Evolutionary conservation across 1,139 yeast species (phyloP).

Genomic region (Pichia sp.): DNA sequence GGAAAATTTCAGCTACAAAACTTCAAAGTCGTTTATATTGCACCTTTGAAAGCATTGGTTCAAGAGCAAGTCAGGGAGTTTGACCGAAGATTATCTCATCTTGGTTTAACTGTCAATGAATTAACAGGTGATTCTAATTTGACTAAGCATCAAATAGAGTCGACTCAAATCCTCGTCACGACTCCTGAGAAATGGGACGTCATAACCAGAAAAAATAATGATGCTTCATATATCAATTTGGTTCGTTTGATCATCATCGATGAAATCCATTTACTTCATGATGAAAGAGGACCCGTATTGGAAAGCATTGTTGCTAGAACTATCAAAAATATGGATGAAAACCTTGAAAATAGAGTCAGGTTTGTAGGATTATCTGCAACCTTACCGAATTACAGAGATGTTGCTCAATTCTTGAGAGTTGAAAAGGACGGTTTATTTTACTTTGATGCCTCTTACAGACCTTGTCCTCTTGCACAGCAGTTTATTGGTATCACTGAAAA

Average conservation of each 20-base stretch:
- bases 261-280: slow-evolving; percentile 90
- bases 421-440: slow-evolving; percentile 60
- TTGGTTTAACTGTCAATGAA: slow-evolving; percentile 75
- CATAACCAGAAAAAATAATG: slow-evolving; percentile 74
- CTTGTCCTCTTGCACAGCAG: slow-evolving; percentile 88
- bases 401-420: slow-evolving; percentile 76
- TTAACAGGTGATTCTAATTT: slow-evolving; percentile 86
- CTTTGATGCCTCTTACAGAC: slow-evolving; percentile 80
- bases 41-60: slow-evolving; percentile 91
- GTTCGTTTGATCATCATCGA: slow-evolving; percentile 81
- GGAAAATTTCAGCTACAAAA: slow-evolving; percentile 49
- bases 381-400: slow-evolving; percentile 84
- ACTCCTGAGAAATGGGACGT: slow-evolving; percentile 90
- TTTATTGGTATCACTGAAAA: slow-evolving; percentile 85
- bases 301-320: slow-evolving; percentile 84
- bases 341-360: slow-evolving; percentile 48
- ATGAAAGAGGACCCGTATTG: slow-evolving; percentile 91
- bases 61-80: slow-evolving; percentile 93
- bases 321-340: slow-evolving; percentile 40
- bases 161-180: slow-evolving; percentile 82
- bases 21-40: slow-evolving; percentile 83
- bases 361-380: slow-evolving; percentile 92
- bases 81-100: slow-evolving; percentile 59
- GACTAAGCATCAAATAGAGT: slow-evolving; percentile 69
- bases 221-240: slow-evolving; percentile 54